These are phyloP conservation scores for Cadophora luteo-olivacea DNA, from an alignment of 2,329 filamentous ascomycete genomes.

Conservation along the genomic window DNA sequence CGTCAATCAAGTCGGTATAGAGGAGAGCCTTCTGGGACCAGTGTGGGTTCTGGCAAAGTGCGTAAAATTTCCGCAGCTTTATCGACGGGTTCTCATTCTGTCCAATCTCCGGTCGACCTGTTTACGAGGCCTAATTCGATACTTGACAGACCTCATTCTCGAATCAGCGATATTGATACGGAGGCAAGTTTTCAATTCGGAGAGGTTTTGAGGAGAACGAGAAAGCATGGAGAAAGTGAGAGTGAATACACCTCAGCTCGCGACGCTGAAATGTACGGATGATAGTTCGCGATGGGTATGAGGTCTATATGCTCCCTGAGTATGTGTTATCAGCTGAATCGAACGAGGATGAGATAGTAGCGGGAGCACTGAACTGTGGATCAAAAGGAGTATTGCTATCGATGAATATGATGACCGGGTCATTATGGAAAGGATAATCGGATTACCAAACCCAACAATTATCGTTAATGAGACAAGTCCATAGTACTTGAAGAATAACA, in stretches of 20 bases:
- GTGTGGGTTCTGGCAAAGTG: constrained; percentile 5
- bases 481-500: background rate
- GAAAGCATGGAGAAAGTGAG: constrained; percentile 9
- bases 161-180: constrained; percentile 20
- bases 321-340: background rate
- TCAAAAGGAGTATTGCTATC: background rate
- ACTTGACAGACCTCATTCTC: constrained; percentile 4
- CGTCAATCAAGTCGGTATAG: background rate
- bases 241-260: background rate
- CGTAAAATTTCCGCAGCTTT: constrained; percentile 7
- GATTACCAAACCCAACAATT: background rate
- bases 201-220: constrained; percentile 10
- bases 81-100: background rate
- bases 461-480: background rate
- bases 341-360: background rate
- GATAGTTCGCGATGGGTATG: background rate
- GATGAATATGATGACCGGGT: background rate
- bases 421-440: background rate
- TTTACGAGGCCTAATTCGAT: background rate
- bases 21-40: background rate
- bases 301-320: background rate
- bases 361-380: background rate
- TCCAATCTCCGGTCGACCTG: background rate
- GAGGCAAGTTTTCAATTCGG: constrained; percentile 14
- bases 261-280: constrained; percentile 13